Conservation (phyloP, 164 flowering plant genomes). For the Stephania yunnanensis region DNA sequence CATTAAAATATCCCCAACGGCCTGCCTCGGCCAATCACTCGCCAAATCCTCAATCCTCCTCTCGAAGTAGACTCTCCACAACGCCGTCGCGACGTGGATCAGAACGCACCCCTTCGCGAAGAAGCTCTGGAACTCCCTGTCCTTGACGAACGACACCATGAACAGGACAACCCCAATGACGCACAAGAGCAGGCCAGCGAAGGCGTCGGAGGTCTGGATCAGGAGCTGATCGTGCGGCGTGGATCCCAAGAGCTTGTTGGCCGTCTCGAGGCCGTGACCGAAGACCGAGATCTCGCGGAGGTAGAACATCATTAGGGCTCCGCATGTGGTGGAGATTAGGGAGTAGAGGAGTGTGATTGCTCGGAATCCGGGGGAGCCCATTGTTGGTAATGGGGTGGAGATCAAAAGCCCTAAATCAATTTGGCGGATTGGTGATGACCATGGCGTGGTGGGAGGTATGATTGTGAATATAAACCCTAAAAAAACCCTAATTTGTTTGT, state of each 20-base stretch:
- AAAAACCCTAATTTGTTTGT: background rate
- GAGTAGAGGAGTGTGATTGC: constrained; percentile 58
- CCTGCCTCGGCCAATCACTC: constrained; percentile 49
- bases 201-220: constrained; percentile 58
- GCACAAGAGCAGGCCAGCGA: constrained; percentile 60
- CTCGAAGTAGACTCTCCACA: constrained; percentile 68
- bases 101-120: constrained; percentile 66
- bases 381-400: constrained; percentile 2
- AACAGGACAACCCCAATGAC: constrained; percentile 55
- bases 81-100: constrained; percentile 51
- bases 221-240: constrained; percentile 73
- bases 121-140: constrained; percentile 58
- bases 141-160: constrained; percentile 70
- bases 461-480: background rate
- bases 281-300: constrained; percentile 41
- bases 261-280: constrained; percentile 51
- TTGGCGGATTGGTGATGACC: background rate
- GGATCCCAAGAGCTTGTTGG: constrained; percentile 61
- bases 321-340: constrained; percentile 43
- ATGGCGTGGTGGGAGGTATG: background rate
- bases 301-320: constrained; percentile 62
- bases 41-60: constrained; percentile 62
- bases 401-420: background rate
- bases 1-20: constrained; percentile 49
- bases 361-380: constrained; percentile 45